phyloP scores from a whole-genome alignment of 2,329 filamentous ascomycete species.

The Nannizzia gypsea region DNA sequence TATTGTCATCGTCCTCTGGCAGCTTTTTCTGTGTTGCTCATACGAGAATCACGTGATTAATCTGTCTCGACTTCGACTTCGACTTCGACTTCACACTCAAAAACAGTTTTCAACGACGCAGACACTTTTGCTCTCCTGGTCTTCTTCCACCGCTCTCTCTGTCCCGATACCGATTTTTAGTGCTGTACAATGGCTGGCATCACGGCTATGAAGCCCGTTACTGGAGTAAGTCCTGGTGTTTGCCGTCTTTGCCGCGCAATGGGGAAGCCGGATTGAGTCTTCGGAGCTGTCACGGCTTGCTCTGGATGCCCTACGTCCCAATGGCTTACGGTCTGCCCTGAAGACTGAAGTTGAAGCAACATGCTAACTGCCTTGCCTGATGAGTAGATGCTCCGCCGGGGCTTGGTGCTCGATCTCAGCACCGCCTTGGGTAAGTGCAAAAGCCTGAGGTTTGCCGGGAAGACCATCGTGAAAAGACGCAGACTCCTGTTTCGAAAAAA shows the following conservation, averaged over 20 bases:
- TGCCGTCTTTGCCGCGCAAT: not conserved
- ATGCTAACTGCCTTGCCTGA: conserved; percentile 5
- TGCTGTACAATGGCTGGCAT: conserved; percentile 17
- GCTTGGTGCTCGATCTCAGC: conserved; percentile 54
- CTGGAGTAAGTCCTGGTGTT: conserved; percentile 32
- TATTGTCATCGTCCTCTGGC: not conserved
- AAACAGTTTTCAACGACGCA: not conserved
- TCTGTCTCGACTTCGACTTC: not conserved
- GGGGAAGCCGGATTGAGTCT: not conserved
- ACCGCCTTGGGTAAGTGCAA: conserved; percentile 51
- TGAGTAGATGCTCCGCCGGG: conserved; percentile 52
- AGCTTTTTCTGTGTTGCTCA: not conserved
- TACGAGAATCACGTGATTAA: not conserved
- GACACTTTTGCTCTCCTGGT: conserved; percentile 10
- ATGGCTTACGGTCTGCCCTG: not conserved
- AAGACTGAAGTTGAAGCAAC: too few relatives aligned
- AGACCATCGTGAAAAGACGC: not conserved
- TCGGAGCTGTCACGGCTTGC: not conserved
- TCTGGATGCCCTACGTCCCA: not conserved
- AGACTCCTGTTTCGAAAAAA: not conserved
- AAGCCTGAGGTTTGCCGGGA: not conserved
- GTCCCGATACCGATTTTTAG: conserved; percentile 14
- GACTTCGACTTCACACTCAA: conserved; percentile 12
- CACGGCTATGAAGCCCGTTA: conserved; percentile 38
- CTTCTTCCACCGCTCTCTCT: conserved; percentile 13